Evolutionary conservation across 441 rosid genomes (phyloP).

Genomic region (Pelargonium myrrhifolium): DNA sequence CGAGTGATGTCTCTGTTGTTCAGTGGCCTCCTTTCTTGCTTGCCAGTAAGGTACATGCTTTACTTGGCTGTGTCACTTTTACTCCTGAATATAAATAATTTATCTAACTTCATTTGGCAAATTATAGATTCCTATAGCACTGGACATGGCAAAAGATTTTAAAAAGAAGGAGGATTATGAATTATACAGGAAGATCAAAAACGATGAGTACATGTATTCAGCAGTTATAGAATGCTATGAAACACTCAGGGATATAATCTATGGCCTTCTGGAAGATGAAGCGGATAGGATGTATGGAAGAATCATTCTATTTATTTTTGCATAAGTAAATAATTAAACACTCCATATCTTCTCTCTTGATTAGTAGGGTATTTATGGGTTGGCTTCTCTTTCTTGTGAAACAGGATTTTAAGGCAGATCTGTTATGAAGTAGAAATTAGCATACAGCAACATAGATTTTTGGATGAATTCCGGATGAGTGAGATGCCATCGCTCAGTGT

Average conservation of each 20-base stretch:
- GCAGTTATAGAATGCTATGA: slow-evolving; percentile 85
- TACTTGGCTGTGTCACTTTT: slow-evolving; percentile 14
- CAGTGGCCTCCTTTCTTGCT: slow-evolving; percentile 98
- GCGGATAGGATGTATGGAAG: slow-evolving; percentile 51
- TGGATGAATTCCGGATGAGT: slow-evolving; percentile 53
- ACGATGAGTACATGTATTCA: slow-evolving; percentile 63
- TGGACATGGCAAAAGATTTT: slow-evolving; percentile 97
- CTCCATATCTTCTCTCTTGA: neutral
- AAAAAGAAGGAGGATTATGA: slow-evolving; percentile 64
- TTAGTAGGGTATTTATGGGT: neutral
- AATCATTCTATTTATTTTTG: slow-evolving; percentile 7
- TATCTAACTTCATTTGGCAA: slow-evolving; percentile 13
- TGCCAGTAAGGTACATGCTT: slow-evolving; percentile 74
- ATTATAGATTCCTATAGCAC: slow-evolving; percentile 84
- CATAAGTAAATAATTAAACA: neutral
- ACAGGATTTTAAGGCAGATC: slow-evolving; percentile 50
- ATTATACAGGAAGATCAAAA: slow-evolving; percentile 64
- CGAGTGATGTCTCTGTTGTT: slow-evolving; percentile 52
- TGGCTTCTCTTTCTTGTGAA: slow-evolving; percentile 10
- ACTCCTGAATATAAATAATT: neutral
- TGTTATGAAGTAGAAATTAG: slow-evolving; percentile 46
- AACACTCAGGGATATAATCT: slow-evolving; percentile 54
- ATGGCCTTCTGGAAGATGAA: slow-evolving; percentile 58
- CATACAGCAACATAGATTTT: slow-evolving; percentile 42
- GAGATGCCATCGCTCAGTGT: slow-evolving; percentile 74